phyloP scores from a whole-genome alignment of 2,329 filamentous ascomycete genomes.

The Ambrosiella beaveri region DNA sequence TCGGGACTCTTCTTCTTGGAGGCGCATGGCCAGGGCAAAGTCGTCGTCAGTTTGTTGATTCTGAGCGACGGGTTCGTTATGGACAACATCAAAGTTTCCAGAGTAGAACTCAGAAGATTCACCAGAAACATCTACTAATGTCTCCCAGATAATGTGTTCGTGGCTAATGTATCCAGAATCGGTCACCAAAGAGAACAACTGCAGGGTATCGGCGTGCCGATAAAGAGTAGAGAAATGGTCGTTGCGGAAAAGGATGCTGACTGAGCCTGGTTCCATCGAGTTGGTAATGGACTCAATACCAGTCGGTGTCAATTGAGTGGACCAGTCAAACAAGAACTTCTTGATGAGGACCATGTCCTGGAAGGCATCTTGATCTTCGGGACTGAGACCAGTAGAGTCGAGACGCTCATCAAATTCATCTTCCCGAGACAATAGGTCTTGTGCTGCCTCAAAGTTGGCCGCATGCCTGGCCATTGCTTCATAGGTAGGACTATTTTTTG shows the following conservation, averaged over 20 bases:
- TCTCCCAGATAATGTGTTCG: slow-evolving; percentile 92
- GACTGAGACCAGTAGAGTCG: slow-evolving; percentile 35
- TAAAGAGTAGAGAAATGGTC: slow-evolving; percentile 94
- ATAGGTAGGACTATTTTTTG: slow-evolving; percentile 47
- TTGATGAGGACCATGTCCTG: slow-evolving; percentile 76
- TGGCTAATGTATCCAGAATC: slow-evolving; percentile 80
- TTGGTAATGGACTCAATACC: slow-evolving; percentile 60
- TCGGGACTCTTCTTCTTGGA: slow-evolving; percentile 66
- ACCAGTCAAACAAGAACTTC: slow-evolving; percentile 58
- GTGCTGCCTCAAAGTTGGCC: slow-evolving; percentile 77
- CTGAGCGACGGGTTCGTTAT: slow-evolving; percentile 19
- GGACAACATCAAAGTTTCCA: slow-evolving; percentile 77
- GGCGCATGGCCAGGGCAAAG: slow-evolving; percentile 71
- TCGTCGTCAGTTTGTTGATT: slow-evolving; percentile 51
- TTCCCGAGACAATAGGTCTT: slow-evolving; percentile 73
- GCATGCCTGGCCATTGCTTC: slow-evolving; percentile 57
- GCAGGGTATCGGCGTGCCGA: slow-evolving; percentile 60
- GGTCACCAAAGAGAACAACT: slow-evolving; percentile 72
- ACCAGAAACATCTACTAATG: slow-evolving; percentile 72
- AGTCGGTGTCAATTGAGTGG: slow-evolving; percentile 72
- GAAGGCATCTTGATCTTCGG: slow-evolving; percentile 61
- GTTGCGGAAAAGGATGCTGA: slow-evolving; percentile 88
- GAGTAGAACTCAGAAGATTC: slow-evolving; percentile 69
- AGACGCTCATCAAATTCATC: slow-evolving; percentile 77
- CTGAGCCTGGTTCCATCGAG: slow-evolving; percentile 54